Evolutionary conservation across 345 rosid species (phyloP), one percentile per base, ranked within the genome.

Genomic region (Gossypium turneri): DNA sequence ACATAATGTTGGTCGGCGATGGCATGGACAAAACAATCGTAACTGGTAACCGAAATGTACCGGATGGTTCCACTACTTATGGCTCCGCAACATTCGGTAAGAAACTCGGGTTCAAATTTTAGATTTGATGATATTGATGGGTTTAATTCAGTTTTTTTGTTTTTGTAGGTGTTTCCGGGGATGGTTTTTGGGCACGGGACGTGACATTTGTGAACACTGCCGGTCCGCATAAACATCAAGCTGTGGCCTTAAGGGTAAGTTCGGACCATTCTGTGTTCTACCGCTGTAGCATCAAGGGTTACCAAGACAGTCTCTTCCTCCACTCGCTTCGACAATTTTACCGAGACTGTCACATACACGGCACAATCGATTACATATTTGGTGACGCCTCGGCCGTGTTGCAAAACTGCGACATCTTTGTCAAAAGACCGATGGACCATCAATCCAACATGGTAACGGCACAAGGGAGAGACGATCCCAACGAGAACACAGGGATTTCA

Each of bases 181-280:
- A 90, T 79, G 92, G 92, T 3, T 91, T 94, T 79, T 91, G 97
- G 94, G 94, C 97, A 6, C 76, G 92, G 57, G 92, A 91, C 74
- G 84, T 94, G 66, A 86, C 92, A 11, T 90, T 91, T 27, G 87
- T 89, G 88, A 94, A 91, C 83, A 89, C 86, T 0, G 97, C 92
- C 0, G 94, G 95, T 19, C 98, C 94, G 7, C 75, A 74, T 0
- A 91, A 89, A 59, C 82, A 80, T 77, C 94, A 91, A 66, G 94
- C 96, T 0, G 93, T 90, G 61, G 98, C 93, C 20, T 67, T 87
- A 16, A 55, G 82, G 56, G 92, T 83, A 29, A 83, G 75, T 73
- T 88, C 96, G 0, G 96, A 91, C 53, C 83, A 41, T 45, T 84
- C 90, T 0, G 44, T 94, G 24, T 86, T 92, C 69, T 90, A 88